Evolutionary conservation across 345 rosid genomes (phyloP).

Genomic region (Clausena lansium): DNA sequence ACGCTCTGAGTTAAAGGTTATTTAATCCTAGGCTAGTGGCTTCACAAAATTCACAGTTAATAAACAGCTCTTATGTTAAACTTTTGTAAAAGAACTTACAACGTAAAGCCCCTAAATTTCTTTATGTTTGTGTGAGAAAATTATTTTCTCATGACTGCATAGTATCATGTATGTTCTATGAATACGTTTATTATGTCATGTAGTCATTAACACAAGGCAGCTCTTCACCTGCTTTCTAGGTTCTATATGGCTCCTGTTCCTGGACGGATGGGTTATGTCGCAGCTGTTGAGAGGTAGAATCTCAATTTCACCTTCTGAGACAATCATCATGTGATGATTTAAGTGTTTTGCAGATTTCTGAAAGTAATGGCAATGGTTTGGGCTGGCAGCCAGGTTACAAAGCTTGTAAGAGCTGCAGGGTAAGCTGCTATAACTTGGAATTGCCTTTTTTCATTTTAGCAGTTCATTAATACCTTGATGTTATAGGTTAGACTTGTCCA

Average conservation of each 20-base stretch:
- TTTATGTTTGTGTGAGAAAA: neutral
- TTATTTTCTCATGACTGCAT: neutral
- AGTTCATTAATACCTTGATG: neutral
- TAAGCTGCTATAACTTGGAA: slow-evolving; percentile 35
- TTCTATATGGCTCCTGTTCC: slow-evolving; percentile 86
- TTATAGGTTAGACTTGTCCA: neutral
- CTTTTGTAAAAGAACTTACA: neutral
- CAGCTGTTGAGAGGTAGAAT: slow-evolving; percentile 71
- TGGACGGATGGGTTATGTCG: slow-evolving; percentile 74
- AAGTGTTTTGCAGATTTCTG: slow-evolving; percentile 57
- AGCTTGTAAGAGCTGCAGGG: slow-evolving; percentile 87
- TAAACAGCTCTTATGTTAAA: no score
- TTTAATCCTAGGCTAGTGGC: neutral
- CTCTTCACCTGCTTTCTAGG: slow-evolving; percentile 40
- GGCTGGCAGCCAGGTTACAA: slow-evolving; percentile 98
- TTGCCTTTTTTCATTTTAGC: neutral
- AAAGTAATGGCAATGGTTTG: slow-evolving; percentile 97
- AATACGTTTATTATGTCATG: neutral
- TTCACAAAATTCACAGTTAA: neutral
- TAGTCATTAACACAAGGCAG: neutral
- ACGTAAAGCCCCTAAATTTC: neutral
- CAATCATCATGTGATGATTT: slow-evolving; percentile 8
- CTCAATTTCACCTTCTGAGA: slow-evolving; percentile 15
- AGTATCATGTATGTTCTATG: neutral
- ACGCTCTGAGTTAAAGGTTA: neutral